phyloP scores from a whole-genome alignment of 495 filamentous ascomycete genomes.

The Trichocladium uniseriatum region DNA sequence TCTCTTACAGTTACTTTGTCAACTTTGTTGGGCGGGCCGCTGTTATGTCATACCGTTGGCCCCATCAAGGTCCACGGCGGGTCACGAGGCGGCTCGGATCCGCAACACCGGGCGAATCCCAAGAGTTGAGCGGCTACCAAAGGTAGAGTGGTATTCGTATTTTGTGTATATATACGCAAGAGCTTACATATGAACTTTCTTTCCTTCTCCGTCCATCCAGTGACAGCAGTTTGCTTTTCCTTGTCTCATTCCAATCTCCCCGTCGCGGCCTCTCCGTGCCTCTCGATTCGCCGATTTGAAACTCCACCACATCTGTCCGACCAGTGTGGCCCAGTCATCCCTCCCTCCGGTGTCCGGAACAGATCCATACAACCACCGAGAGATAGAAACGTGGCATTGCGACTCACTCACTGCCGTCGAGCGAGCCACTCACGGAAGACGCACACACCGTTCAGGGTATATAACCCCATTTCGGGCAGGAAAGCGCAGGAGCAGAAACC shows the following conservation, averaged over 20 bases:
- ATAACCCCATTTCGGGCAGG: background rate
- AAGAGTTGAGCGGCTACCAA: background rate
- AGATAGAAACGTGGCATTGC: conserved; percentile 4
- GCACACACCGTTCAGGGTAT: background rate
- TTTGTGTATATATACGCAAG: background rate
- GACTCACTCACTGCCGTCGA: background rate
- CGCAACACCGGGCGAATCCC: background rate
- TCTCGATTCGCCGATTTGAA: background rate
- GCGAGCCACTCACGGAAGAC: background rate
- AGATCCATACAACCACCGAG: background rate
- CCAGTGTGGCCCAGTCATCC: background rate
- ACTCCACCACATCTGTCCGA: conserved; percentile 6
- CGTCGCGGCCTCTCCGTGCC: background rate
- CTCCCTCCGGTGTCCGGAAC: background rate
- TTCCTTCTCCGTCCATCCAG: background rate
- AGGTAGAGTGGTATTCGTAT: background rate
- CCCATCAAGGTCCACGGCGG: conserved; percentile 7
- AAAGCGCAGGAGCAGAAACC: background rate
- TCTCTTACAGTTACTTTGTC: background rate
- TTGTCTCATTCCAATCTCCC: background rate
- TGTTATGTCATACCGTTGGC: conserved; percentile 15
- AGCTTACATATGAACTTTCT: background rate
- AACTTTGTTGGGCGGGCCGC: background rate
- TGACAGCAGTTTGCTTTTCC: background rate
- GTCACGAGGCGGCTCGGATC: background rate